Evolutionary conservation across 192 early-diverging fungal species (phyloP), one percentile per base, ranked within the genome.

Genomic region (Piromyces finnis): DNA sequence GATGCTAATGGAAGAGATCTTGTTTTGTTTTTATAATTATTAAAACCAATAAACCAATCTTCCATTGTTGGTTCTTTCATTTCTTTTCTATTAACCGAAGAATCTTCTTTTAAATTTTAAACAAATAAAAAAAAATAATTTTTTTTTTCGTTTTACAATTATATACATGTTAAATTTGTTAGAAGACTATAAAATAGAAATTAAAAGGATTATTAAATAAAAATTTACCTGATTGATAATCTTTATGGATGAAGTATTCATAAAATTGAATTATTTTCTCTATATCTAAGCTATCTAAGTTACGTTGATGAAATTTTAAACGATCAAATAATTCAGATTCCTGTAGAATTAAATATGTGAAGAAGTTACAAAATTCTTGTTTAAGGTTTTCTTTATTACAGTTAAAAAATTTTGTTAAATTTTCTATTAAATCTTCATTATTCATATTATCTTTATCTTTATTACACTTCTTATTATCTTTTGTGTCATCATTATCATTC

Each of bases 231-330:
- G 22, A 22, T 51, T 51, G 17, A 51, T 51, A 51, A 51, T 51
- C 41, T 77, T 81, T 59, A 17, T 32, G 6, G 1, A 82, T 77
- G 28, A 80, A 30, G 1, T 83, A 77, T 0, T 18, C 22, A 29
- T 84, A 84, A 28, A 87, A 79, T n/a, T 77, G 39, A 30, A 82
- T 77, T 5, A 88, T 78, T 13, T 87, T 89, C 78, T 92, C 89
- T 30, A 93, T 86, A 36, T 92, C 92, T 28, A 88, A 78, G 17
- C 82, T 81, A 41, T 93, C 92, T 35, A 93, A 82, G 39, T 78
- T 79, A 18, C 82, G 82, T 81, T 93, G 92, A 29, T 88, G 82
- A 18, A 79, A 78, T 26, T 82, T 82, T 1, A 93, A 85, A 29
- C 85, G 77, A 18, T 77, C 68, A 77, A 93, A 83, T n/a, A 92